Base-by-base conservation (phyloP, 2,329 filamentous ascomycete species). In the Neurospora sp. region DNA sequence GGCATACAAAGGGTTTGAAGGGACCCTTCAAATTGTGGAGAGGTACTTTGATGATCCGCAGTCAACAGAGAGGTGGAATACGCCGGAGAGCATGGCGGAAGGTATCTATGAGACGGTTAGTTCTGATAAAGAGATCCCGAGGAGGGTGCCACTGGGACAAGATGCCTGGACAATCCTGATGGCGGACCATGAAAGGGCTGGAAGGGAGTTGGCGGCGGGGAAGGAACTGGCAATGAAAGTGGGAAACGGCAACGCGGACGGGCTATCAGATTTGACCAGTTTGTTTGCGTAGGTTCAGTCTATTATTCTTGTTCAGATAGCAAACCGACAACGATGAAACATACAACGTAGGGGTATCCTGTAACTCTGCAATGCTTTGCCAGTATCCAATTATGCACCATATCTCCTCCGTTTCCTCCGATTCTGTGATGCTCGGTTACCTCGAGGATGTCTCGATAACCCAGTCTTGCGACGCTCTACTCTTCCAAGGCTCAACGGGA, bases 111-210 rank as follows among this genome's bases (percentile, higher is more conserved):
- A 69, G 1, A 46, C 82, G 33, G 79, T 79, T 0, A 79, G 74
- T 46, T 74, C 77, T 0, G 79, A 79, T 0, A 66, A 77, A 52
- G 71, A 74, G 8, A 78, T 84, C 19, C 82, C 82, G 3, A 73
- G 84, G 43, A 77, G 81, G 4, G 72, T 83, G 38, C 81, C 82
- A 1, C 73, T 84, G 0, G 82, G 82, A 3, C 70, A 76, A 10
- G 80, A 81, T 67, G 74, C 80, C 15, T 82, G 77, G 74, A 73
- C 75, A 8, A 74, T 81, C 68, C 75, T 81, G 67, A 75, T 72
- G 66, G 69, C 40, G 37, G 80, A 80, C 52, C 46, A 78, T 1
- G 78, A 80, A 12, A 72, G 68, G 41, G 72, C 73, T 19, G 75
- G 76, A 69, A 75, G 72, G 38, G 77, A 78, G n/a, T 71, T 81